Percentiles rank a stretch among this genome's conserved stretches.
These are phyloP conservation scores for Emericellopsis cladophorae DNA, from an alignment of 2,329 filamentous ascomycete genomes.

Conservation along the genomic window DNA sequence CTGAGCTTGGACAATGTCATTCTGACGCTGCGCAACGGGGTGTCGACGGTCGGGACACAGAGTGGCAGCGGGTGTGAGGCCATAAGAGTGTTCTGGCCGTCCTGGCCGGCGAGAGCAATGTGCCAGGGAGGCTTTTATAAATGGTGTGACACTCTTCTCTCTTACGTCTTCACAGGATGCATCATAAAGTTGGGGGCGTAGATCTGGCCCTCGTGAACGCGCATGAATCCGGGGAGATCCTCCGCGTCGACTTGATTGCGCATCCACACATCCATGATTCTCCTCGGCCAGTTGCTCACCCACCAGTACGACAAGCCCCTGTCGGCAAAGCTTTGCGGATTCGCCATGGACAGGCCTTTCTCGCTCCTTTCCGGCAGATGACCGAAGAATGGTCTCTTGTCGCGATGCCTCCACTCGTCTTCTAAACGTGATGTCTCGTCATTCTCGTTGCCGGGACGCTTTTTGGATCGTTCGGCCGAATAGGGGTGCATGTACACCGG, in stretches of 20 bases:
- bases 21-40: slow-evolving; percentile 28
- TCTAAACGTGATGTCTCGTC: slow-evolving; percentile 2
- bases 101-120: neutral
- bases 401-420: slow-evolving; percentile 1
- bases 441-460: slow-evolving; percentile 5
- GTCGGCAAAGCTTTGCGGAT: slow-evolving; percentile 10
- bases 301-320: slow-evolving; percentile 16
- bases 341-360: slow-evolving; percentile 12
- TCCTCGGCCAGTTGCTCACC: slow-evolving; percentile 17
- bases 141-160: neutral
- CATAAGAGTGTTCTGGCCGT: slow-evolving; percentile 1
- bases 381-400: slow-evolving; percentile 13
- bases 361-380: slow-evolving; percentile 11
- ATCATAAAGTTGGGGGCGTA: slow-evolving; percentile 21
- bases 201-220: slow-evolving; percentile 14
- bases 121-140: neutral
- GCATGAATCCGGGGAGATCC: slow-evolving; percentile 13
- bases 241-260: slow-evolving; percentile 6
- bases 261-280: slow-evolving; percentile 19
- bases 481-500: slow-evolving; percentile 16
- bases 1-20: slow-evolving; percentile 17
- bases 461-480: slow-evolving; percentile 6
- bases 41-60: slow-evolving; percentile 18
- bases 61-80: slow-evolving; percentile 9
- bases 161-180: slow-evolving; percentile 19